Conservation (phyloP, 768 basidiomycete species). For the Hericium coralloides region DNA sequence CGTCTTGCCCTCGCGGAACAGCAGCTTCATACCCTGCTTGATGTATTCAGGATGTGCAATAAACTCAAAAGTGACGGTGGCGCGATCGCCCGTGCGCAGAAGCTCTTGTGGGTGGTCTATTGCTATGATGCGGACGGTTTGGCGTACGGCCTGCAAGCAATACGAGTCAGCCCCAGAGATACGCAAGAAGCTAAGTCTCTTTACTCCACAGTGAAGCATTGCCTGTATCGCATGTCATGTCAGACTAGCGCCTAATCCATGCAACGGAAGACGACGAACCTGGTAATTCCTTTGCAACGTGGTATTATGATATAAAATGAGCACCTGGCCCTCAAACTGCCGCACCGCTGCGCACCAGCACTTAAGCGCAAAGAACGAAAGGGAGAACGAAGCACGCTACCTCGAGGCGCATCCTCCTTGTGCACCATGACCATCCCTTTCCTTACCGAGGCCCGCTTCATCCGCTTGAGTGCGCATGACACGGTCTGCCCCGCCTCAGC, state of each 20-base stretch:
- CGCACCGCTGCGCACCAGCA: conserved; percentile 45
- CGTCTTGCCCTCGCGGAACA: conserved; percentile 94
- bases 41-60: conserved; percentile 88
- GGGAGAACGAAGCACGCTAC: conserved; percentile 27
- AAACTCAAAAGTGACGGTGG: conserved; percentile 92
- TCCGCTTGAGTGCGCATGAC: conserved; percentile 84
- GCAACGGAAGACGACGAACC: conserved; percentile 29
- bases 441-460: conserved; percentile 69
- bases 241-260: background rate
- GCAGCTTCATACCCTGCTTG: conserved; percentile 86
- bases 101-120: conserved; percentile 89
- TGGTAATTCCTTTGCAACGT: conserved; percentile 92
- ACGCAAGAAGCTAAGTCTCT: conserved; percentile 13
- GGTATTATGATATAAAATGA: conserved; percentile 91
- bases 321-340: conserved; percentile 87
- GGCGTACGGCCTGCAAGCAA: conserved; percentile 63
- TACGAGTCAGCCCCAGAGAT: background rate
- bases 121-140: conserved; percentile 84
- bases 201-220: conserved; percentile 87
- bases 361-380: background rate
- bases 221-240: conserved; percentile 33
- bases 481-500: conserved; percentile 97
- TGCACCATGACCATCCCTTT: conserved; percentile 94
- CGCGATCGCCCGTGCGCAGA: conserved; percentile 89
- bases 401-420: conserved; percentile 66